A percentile compares a stretch with the other conserved stretches of the same genome.
Evolutionary conservation across 2,329 filamentous ascomycete genomes (phyloP).

Genomic region (Penicillium sp.): DNA sequence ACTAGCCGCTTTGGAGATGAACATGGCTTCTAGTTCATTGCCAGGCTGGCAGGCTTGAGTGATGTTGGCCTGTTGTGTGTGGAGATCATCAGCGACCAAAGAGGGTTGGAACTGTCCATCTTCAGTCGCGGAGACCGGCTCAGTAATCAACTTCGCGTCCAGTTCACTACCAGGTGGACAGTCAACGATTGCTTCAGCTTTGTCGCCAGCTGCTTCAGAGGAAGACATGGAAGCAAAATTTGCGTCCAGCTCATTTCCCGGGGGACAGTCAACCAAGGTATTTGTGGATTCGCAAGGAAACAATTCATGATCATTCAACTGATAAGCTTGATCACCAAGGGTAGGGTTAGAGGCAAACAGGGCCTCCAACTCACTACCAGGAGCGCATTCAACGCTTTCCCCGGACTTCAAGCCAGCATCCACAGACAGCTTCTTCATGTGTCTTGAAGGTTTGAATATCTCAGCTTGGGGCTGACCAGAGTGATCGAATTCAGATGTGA

Average conservation of each 20-base stretch:
- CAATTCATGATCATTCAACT: neutral
- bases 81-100: neutral
- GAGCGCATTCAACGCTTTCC: constrained; percentile 9
- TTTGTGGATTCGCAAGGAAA: neutral
- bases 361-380: constrained; percentile 18
- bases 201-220: neutral
- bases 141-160: constrained; percentile 7
- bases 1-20: constrained; percentile 3
- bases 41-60: constrained; percentile 12
- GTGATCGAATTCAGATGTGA: constrained; percentile 3
- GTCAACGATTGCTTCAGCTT: constrained; percentile 1
- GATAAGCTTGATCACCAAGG: neutral
- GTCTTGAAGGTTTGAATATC: constrained; percentile 1
- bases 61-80: constrained; percentile 1
- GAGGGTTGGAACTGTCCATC: neutral
- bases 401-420: constrained; percentile 3
- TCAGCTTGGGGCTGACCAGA: constrained; percentile 1
- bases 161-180: constrained; percentile 19
- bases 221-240: constrained; percentile 6
- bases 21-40: constrained; percentile 12
- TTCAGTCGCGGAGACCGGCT: neutral
- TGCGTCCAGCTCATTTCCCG: constrained; percentile 13
- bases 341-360: constrained; percentile 4
- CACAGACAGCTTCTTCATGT: neutral
- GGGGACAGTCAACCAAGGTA: constrained; percentile 6